These are phyloP conservation scores for Xylogone sp. DNA, from an alignment of 2,329 filamentous ascomycete species.

Conservation along the genomic window DNA sequence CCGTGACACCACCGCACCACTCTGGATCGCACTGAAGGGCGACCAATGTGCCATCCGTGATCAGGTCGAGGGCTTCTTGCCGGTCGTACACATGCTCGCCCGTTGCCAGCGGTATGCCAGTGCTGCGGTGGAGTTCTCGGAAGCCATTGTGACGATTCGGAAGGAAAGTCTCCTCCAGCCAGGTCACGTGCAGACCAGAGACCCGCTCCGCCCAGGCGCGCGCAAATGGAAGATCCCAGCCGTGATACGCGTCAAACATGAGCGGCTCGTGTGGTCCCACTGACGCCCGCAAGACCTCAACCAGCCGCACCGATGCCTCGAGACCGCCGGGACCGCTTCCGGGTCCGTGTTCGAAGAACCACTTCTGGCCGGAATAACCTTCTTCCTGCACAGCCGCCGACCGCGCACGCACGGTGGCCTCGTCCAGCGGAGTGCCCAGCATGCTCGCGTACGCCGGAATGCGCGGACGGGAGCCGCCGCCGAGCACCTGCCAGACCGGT, in stretches of 20 bases:
- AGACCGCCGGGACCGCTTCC: background rate
- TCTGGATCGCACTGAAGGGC: background rate
- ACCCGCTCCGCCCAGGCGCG: background rate
- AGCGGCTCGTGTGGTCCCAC: background rate
- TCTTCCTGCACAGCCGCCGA: background rate
- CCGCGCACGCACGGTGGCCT: background rate
- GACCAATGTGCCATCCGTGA: background rate
- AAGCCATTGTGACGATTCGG: background rate
- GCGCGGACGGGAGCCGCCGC: background rate
- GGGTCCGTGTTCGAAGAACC: background rate
- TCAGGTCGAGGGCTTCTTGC: conserved; percentile 49
- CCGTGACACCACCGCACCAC: background rate
- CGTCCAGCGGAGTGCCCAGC: background rate
- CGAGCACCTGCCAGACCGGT: conserved; percentile 1
- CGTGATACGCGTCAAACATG: background rate
- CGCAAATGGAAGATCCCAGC: background rate
- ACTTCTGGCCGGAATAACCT: background rate
- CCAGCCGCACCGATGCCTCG: background rate
- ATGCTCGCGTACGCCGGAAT: background rate
- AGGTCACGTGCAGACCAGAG: background rate
- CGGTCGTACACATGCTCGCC: conserved; percentile 70
- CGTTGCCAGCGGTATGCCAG: background rate
- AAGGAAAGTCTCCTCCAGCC: background rate
- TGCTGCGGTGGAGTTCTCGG: background rate
- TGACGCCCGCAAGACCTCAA: background rate